A percentile compares a stretch with the other conserved stretches of the same genome.
Evolutionary conservation across 768 basidiomycete species (phyloP).

Genomic region (Kwoniella dejecticola): DNA sequence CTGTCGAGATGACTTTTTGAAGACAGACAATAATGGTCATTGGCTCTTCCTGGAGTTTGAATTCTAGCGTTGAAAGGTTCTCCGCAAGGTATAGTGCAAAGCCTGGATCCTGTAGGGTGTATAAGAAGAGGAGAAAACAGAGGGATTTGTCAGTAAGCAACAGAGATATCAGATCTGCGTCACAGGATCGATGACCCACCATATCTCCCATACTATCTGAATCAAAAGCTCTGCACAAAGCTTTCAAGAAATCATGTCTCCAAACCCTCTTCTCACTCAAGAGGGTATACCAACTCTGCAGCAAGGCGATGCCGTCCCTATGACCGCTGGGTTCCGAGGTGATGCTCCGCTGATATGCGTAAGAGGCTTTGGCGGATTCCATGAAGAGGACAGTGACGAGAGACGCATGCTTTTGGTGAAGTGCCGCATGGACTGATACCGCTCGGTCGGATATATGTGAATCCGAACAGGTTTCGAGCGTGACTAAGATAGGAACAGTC

Average conservation of each 20-base stretch:
- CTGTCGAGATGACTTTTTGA: slow-evolving; percentile 55
- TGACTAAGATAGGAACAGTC: slow-evolving; percentile 89
- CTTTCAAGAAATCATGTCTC: slow-evolving; percentile 82
- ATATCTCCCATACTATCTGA: slow-evolving; percentile 58
- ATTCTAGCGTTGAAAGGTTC: slow-evolving; percentile 87
- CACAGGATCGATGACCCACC: not conserved
- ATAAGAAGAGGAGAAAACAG: not conserved
- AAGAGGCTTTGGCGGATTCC: slow-evolving; percentile 76
- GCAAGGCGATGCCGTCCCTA: slow-evolving; percentile 68
- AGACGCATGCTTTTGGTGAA: slow-evolving; percentile 87
- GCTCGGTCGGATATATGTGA: slow-evolving; percentile 70
- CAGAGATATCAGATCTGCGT: too few relatives aligned
- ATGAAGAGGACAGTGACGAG: slow-evolving; percentile 83
- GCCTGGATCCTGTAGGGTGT: slow-evolving; percentile 66
- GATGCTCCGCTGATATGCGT: slow-evolving; percentile 71
- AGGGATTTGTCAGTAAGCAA: not conserved
- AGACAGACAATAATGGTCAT: slow-evolving; percentile 74
- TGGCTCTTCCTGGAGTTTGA: slow-evolving; percentile 92
- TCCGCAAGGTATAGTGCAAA: slow-evolving; percentile 93
- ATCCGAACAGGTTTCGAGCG: slow-evolving; percentile 82
- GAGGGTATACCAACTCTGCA: slow-evolving; percentile 88
- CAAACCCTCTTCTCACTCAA: slow-evolving; percentile 85
- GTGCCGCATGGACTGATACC: slow-evolving; percentile 71
- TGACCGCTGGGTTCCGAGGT: slow-evolving; percentile 54
- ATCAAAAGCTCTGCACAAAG: slow-evolving; percentile 79